Base-by-base conservation (phyloP, 2,329 filamentous ascomycete genomes). In the Hymenoscyphus occultus region DNA sequence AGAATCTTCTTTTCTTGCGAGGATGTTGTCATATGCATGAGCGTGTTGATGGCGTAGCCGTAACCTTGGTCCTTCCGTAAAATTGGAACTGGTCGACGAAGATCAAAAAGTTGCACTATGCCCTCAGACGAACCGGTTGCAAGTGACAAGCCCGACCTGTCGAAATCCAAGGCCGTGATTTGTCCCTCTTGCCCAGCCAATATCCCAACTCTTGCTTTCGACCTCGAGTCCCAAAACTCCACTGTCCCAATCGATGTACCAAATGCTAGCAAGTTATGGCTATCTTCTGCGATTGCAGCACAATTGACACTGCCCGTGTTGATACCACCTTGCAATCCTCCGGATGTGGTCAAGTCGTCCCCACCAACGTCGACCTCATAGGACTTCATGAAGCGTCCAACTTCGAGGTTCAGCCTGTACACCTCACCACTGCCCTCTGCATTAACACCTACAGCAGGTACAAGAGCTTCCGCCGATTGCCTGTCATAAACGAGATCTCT, bases 31-130 rank as follows among this genome's bases (percentile, higher is more conserved):
- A 89, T 81, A 73, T 89, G 86, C 60, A 87, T 85, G 63, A 99
- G 82, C 58, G 92, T 96, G 74, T 97, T 90, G 65, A 99, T 92
- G 0, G 94, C 86, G 75, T 93, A 96, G 2, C 94, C 94, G 75
- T 97, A 97, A 59, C 96, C 95, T 79, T 99, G 95, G 72, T 98
- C 94, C 77, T 97, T 98, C 75, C 89, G 91, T 59, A 98, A 81
- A 9, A 97, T 80, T 1, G 96, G 93, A 0, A 90, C 84, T 0
- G 95, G 93, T 28, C 92, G 93, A 74, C 95, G 90, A 61, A 99
- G 81, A 77, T 99, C 95, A 76, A 96, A 99, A 7, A 97, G 85
- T 73, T 96, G 90, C 58, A 97, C 87, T 59, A 97, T 84, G 28
- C 96, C 95, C 57, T 87, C 90, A 0, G 92, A 94, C n/a, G 91